Base-by-base conservation (phyloP, 2,329 filamentous ascomycete species). In the Aspergillus novofumigatus region DNA sequence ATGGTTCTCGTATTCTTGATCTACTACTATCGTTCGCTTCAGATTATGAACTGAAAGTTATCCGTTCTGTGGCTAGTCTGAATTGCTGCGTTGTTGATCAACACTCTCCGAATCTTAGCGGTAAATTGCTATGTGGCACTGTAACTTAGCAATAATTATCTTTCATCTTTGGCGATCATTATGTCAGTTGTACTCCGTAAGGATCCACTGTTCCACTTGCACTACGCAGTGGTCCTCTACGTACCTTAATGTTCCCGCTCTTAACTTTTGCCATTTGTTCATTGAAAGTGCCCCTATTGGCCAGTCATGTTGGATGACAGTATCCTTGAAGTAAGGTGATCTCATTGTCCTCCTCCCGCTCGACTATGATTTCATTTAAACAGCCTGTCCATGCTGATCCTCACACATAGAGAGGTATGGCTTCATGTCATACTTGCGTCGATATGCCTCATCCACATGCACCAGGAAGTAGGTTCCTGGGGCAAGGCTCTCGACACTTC, bases 371-470 rank as follows among this genome's bases (percentile, higher is more conserved):
- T 92, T 90, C 11, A 32, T 32, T 32, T 14, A 14, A 14, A 35
- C 32, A 14, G 11, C 32, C 11, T 35, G 32, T 35, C 4, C 32
- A 17, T 35, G 32, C 32, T 17, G 32, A 35, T 35, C 32, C 32
- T 17, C 32, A 17, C 32, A 35, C 32, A 35, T 84, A 29, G 28
- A 29, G 28, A 29, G 28, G 28, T 29, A 92, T 74, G 83, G 86
- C 83, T 92, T 90, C 78, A 92, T 73, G 55, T 81, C 78, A 77
- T 94, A 94, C 72, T 84, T 83, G 69, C 90, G 85, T 80, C 89
- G 87, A 86, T 90, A 94, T 89, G 91, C 91, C 66, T 91, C 89
- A 70, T 94, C 90, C 50, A 94, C 84, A 73, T 87, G 86, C 70
- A 85, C 85, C 58, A 94, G 82, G 79, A 92, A 94, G 80, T 93